Evolutionary conservation across 768 basidiomycete species (phyloP), one percentile per base, ranked within the genome.

Genomic region (Auricularia sp.): DNA sequence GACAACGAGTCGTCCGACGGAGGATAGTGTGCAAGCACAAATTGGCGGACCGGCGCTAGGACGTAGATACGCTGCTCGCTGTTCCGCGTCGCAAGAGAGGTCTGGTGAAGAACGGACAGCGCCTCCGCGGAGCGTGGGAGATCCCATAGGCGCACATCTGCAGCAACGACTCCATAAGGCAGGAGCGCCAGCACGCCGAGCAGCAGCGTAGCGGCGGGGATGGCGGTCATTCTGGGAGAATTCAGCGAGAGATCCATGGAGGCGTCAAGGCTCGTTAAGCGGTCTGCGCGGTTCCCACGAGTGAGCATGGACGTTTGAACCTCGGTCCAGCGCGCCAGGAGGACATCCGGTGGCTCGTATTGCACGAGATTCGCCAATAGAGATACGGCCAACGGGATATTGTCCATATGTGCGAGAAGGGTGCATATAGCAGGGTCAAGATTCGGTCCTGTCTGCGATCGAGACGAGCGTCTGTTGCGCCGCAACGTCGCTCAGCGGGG

Each of bases 71-170:
- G 53, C n/a, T 54, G 53, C 7, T 18, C 53, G 18, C 11, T n/a
- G 18, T 29, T 10, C n/a, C 53, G 53, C 7, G 53, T 54, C 29
- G 53, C 53, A n/a, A 54, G 29, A 10, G 53, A n/a, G 6, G 18
- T 54, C 29, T 54, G 53, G 11, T 12, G 18, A 7, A 54, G 53
- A 8, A 29, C 29, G n/a, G 53, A 54, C 1, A 54, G 53, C n/a
- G 53, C 53, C 18, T 29, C 11, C 7, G 8, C 7, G 7, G 39
- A 7, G 12, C 39, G 7, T 7, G 7, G 8, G 12, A 42, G 8
- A 42, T 42, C 65, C 39, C 39, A 42, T 42, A 7, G 3, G 66
- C 64, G n/a, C 68, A 70, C 61, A 42, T 69, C 60, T 16, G 53
- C 60, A 54, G 73, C 66, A 1, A 11, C 29, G 53, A 69, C 53